Percentiles rank a stretch among this genome's conserved stretches.
Conservation (phyloP, 345 rosid genomes). For the Raphanus sativus region DNA sequence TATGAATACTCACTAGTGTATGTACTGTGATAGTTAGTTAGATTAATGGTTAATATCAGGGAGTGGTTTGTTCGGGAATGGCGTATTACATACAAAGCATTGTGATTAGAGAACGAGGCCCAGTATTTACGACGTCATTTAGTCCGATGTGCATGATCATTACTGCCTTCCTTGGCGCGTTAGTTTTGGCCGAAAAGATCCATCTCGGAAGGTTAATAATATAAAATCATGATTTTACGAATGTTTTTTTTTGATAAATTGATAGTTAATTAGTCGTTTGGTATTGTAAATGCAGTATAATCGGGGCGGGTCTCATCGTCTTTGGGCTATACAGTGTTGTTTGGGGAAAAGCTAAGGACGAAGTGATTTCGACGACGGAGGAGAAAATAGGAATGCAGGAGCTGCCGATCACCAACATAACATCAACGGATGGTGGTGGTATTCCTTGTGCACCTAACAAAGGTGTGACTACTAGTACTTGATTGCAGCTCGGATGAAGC, state of each 20-base stretch:
- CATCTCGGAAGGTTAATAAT: conserved; percentile 75
- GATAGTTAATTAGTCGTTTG: neutral
- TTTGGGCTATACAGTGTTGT: conserved; percentile 74
- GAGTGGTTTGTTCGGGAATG: conserved; percentile 84
- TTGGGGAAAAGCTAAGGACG: conserved; percentile 92
- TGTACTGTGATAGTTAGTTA: neutral
- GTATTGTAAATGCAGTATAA: conserved; percentile 47
- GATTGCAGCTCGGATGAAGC: neutral
- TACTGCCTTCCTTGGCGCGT: conserved; percentile 64
- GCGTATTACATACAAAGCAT: conserved; percentile 83
- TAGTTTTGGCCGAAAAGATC: conserved; percentile 64
- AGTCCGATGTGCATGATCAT: conserved; percentile 88
- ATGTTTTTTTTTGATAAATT: neutral
- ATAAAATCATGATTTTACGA: neutral
- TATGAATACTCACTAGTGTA: neutral
- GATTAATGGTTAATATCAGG: conserved; percentile 44
- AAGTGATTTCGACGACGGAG: conserved; percentile 10
- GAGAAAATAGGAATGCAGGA: conserved; percentile 45
- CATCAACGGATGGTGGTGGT: conserved; percentile 28
- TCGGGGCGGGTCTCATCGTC: conserved; percentile 78
- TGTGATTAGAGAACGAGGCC: conserved; percentile 67
- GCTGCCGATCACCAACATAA: conserved; percentile 47
- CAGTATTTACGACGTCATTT: conserved; percentile 78
- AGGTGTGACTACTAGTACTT: conserved; percentile 8
- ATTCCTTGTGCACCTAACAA: neutral